These are phyloP conservation scores for Funneliformis geosporum DNA, from an alignment of 192 early-diverging fungal genomes.

Conservation along the genomic window DNA sequence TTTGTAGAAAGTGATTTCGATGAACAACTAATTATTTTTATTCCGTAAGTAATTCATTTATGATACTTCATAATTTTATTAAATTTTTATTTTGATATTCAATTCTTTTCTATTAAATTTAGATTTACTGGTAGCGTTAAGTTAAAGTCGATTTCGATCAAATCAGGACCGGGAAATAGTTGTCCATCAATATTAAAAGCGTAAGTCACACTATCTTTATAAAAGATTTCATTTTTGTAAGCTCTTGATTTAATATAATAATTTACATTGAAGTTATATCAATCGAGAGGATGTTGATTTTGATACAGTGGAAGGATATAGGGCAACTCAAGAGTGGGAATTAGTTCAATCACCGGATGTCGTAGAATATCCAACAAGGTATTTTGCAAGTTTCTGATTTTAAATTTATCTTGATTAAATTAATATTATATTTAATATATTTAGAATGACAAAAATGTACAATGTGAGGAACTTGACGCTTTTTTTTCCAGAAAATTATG, in stretches of 20 bases:
- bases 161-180: conserved; percentile 58
- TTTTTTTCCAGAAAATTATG: conserved; percentile 80
- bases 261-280: conserved; percentile 61
- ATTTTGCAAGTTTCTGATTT: neutral
- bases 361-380: conserved; percentile 64
- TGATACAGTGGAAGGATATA: conserved; percentile 67
- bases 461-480: conserved; percentile 78
- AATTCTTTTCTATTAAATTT: neutral
- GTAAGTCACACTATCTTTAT: conserved; percentile 47
- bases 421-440: neutral
- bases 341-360: conserved; percentile 62
- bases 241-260: neutral
- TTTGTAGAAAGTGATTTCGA: conserved; percentile 83
- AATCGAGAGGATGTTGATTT: conserved; percentile 94
- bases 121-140: conserved; percentile 90
- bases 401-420: neutral
- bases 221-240: too few relatives aligned
- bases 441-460: conserved; percentile 71
- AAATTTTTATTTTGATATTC: neutral
- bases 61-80: neutral
- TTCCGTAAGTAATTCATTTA: conserved; percentile 65
- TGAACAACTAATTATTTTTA: conserved; percentile 85
- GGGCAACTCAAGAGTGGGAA: conserved; percentile 82
- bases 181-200: conserved; percentile 76
- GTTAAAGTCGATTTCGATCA: conserved; percentile 84